These are phyloP conservation scores for Saccharomyces paradoxus DNA, from an alignment of 805 yeast genomes.

Conservation along the genomic window DNA sequence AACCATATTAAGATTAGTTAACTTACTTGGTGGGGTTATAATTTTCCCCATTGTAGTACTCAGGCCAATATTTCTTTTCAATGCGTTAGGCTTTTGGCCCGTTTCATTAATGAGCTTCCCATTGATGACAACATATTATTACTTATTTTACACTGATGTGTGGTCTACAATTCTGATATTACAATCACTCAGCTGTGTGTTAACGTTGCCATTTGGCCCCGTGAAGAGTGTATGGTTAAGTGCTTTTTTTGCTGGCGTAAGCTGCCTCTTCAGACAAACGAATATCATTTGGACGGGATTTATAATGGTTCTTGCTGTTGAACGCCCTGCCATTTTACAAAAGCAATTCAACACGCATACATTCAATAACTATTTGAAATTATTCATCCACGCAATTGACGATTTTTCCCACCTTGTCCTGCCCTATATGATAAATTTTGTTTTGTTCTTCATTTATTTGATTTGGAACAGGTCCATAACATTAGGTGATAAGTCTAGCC, in stretches of 20 bases:
- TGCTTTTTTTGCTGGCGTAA: constrained; percentile 48
- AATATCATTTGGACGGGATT: constrained; percentile 81
- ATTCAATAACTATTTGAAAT: constrained; percentile 34
- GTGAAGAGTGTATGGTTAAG: constrained; percentile 35
- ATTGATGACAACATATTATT: constrained; percentile 60
- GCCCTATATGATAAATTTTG: constrained; percentile 49
- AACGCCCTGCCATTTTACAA: constrained; percentile 38
- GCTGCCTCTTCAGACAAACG: constrained; percentile 81
- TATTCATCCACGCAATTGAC: constrained; percentile 31
- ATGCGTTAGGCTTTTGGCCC: constrained; percentile 39
- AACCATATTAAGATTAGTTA: constrained; percentile 44
- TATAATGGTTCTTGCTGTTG: constrained; percentile 46
- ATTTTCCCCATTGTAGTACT: constrained; percentile 44
- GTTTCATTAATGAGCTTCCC: constrained; percentile 51
- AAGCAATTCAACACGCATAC: constrained; percentile 33
- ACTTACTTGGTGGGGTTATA: constrained; percentile 56
- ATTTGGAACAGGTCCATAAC: constrained; percentile 74
- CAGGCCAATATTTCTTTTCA: constrained; percentile 33
- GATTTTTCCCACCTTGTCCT: constrained; percentile 29
- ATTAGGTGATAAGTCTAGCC: constrained; percentile 86
- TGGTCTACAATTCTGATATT: constrained; percentile 77
- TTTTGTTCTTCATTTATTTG: constrained; percentile 49
- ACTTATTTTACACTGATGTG: constrained; percentile 83
- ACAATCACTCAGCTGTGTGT: constrained; percentile 42
- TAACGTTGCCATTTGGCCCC: constrained; percentile 34